Conservation (phyloP, 306 rosid species). For the Pterocarpus santalinus region DNA sequence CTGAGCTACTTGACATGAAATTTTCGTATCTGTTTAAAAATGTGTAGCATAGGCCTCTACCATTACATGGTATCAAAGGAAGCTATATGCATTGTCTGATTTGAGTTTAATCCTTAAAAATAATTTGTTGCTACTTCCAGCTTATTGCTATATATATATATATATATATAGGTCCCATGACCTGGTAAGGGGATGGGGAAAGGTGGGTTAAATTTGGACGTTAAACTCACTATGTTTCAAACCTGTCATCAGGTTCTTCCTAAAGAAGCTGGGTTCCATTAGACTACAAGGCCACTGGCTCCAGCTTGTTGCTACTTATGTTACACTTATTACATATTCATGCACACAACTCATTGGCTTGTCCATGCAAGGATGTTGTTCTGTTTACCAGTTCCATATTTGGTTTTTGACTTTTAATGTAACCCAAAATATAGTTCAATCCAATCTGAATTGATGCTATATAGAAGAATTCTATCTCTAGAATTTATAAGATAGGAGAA, state of each 20-base stretch:
- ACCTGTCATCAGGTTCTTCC: conserved; percentile 15
- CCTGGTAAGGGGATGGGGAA: conserved; percentile 26
- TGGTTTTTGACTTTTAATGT: conserved; percentile 39
- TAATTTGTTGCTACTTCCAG: conserved; percentile 20
- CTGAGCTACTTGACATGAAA: conserved; percentile 27
- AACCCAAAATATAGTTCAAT: conserved; percentile 17
- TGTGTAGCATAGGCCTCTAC: conserved; percentile 27
- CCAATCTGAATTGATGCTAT: not conserved
- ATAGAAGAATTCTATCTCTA: conserved; percentile 11
- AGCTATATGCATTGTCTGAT: conserved; percentile 28
- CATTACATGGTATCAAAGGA: conserved; percentile 35
- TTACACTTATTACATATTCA: not conserved
- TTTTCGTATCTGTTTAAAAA: conserved; percentile 26
- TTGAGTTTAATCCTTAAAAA: conserved; percentile 40
- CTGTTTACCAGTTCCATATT: conserved; percentile 36
- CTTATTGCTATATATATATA: conserved; percentile 20
- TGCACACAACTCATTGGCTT: conserved; percentile 1
- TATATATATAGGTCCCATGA: not conserved
- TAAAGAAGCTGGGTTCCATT: conserved; percentile 23
- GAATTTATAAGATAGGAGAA: conserved; percentile 34
- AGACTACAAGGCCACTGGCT: conserved; percentile 13
- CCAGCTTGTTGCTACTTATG: conserved; percentile 4
- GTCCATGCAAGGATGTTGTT: conserved; percentile 22
- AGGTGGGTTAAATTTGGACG: conserved; percentile 23
- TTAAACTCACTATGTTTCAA: conserved; percentile 3